phyloP scores from a whole-genome alignment of 2,329 filamentous ascomycete genomes.

The Acrodontium crateriforme region DNA sequence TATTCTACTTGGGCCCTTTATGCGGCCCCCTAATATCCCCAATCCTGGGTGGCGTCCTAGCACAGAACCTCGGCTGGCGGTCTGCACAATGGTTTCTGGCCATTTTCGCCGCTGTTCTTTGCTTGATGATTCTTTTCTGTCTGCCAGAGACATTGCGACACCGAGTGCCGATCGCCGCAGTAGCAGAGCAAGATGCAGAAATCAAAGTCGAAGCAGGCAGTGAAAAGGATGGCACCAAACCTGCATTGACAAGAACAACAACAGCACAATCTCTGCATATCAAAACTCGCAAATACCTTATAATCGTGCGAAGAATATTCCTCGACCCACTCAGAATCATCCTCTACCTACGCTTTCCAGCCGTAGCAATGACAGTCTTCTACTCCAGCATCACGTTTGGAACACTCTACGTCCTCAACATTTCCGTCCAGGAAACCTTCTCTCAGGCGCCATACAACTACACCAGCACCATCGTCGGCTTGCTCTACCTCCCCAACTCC shows the following conservation, averaged over 20 bases:
- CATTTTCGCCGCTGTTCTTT: slow-evolving; percentile 50
- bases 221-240: slow-evolving; percentile 13
- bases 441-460: slow-evolving; percentile 53
- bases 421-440: slow-evolving; percentile 61
- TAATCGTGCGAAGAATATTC: slow-evolving; percentile 45
- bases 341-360: slow-evolving; percentile 57
- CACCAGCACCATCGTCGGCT: slow-evolving; percentile 52
- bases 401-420: slow-evolving; percentile 62
- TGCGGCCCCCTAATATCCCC: slow-evolving; percentile 62
- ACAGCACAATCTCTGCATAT: slow-evolving; percentile 48
- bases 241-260: slow-evolving; percentile 34
- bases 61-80: slow-evolving; percentile 57
- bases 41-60: slow-evolving; percentile 61
- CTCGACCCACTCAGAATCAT: slow-evolving; percentile 61
- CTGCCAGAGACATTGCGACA: slow-evolving; percentile 49
- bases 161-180: slow-evolving; percentile 17
- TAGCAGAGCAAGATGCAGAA: slow-evolving; percentile 18
- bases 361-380: slow-evolving; percentile 59
- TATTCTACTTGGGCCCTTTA: slow-evolving; percentile 70
- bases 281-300: slow-evolving; percentile 41
- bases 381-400: slow-evolving; percentile 65
- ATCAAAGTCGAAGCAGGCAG: slow-evolving; percentile 11
- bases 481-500: slow-evolving; percentile 64
- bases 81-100: slow-evolving; percentile 66
- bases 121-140: slow-evolving; percentile 43